Evolutionary conservation across 225 moss, liverwort and hornwort species (phyloP).

Genomic region (Pseudoscleropodium purum): DNA sequence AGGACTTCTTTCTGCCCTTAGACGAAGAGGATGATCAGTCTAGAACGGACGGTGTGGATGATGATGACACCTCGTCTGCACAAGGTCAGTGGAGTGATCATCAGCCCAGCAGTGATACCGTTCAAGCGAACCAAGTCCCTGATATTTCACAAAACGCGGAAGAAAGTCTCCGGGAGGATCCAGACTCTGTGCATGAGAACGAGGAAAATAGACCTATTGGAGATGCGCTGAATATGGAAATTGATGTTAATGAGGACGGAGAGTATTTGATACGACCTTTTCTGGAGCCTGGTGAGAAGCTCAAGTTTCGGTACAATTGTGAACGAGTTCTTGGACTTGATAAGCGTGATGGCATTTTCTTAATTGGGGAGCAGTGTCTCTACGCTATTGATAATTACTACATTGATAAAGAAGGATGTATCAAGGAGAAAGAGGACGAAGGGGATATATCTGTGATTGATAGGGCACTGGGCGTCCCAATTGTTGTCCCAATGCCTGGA

Average conservation of each 20-base stretch:
- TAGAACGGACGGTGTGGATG: constrained; percentile 43
- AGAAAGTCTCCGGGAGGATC: constrained; percentile 8
- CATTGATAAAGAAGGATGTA: constrained; percentile 77
- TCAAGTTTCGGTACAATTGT: constrained; percentile 91
- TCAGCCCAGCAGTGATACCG: constrained; percentile 15
- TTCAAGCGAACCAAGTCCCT: constrained; percentile 27
- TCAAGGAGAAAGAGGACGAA: constrained; percentile 86
- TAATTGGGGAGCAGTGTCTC: constrained; percentile 88
- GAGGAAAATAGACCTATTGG: constrained; percentile 22
- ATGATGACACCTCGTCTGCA: constrained; percentile 43
- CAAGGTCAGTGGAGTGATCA: constrained; percentile 43
- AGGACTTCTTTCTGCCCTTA: constrained; percentile 19
- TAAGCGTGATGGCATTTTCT: constrained; percentile 95
- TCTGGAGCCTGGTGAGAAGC: constrained; percentile 80
- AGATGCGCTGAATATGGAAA: constrained; percentile 47
- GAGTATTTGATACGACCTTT: constrained; percentile 90
- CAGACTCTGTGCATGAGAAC: not conserved
- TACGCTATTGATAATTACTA: constrained; percentile 93
- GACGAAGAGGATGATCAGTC: constrained; percentile 62
- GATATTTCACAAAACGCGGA: constrained; percentile 36
- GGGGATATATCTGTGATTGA: constrained; percentile 87
- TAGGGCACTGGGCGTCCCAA: constrained; percentile 72
- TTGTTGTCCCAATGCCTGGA: constrained; percentile 47
- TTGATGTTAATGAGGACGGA: constrained; percentile 73
- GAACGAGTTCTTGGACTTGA: constrained; percentile 93